Evolutionary conservation across 805 yeast genomes (phyloP).

Genomic region (Ogataea pini): DNA sequence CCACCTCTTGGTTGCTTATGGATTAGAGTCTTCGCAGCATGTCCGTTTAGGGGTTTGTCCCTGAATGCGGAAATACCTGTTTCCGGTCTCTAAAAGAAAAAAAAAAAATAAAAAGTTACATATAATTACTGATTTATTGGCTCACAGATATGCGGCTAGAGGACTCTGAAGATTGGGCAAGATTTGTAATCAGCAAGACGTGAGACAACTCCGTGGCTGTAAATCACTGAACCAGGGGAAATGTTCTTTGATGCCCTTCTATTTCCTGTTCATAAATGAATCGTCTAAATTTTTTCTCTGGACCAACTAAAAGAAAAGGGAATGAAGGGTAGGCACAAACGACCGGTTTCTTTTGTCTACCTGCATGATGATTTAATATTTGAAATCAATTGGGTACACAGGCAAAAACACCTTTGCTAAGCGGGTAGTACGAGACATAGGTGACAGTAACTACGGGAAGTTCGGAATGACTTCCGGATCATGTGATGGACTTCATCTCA

Average conservation of each 20-base stretch:
- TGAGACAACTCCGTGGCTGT: too few species aligned
- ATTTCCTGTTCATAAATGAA: too few species aligned
- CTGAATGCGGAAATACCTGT: neutral
- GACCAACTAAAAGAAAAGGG: slow-evolving; percentile 3
- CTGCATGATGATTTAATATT: neutral
- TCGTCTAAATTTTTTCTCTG: too few species aligned
- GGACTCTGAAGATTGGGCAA: too few species aligned
- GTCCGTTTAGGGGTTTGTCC: neutral
- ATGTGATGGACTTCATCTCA: too few species aligned
- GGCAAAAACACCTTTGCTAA: neutral
- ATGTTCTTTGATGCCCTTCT: too few species aligned
- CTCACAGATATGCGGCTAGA: neutral
- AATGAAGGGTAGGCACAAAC: neutral
- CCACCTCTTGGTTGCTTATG: neutral
- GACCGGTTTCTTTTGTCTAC: neutral
- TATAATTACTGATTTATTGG: neutral
- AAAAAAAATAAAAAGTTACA: slow-evolving; percentile 1
- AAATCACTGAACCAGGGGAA: too few species aligned
- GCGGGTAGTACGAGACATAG: too few species aligned
- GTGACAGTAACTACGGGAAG: too few species aligned
- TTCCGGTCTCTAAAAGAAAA: slow-evolving; percentile 2
- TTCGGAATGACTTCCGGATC: too few species aligned
- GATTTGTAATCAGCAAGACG: neutral
- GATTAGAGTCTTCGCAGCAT: slow-evolving; percentile 1
- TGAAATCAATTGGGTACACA: neutral